Percentiles rank a stretch among this genome's conserved stretches.
These are phyloP conservation scores for Candida cerambycidarum DNA, from an alignment of 805 yeast genomes.

Conservation along the genomic window DNA sequence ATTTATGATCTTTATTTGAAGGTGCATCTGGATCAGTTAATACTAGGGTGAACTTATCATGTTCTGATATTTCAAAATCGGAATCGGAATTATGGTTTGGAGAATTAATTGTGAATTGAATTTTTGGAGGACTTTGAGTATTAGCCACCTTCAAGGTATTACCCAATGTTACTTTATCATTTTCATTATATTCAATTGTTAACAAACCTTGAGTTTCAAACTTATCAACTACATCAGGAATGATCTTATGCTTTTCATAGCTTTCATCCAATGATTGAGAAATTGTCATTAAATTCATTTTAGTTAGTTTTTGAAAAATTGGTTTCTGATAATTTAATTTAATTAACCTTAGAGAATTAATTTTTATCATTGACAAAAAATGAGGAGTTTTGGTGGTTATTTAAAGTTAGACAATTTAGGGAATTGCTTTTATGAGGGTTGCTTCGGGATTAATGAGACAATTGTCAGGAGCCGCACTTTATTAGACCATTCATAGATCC, in stretches of 20 bases:
- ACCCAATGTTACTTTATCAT: slow-evolving; percentile 75
- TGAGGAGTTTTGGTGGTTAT: not conserved
- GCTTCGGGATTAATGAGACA: slow-evolving; percentile 3
- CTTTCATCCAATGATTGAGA: slow-evolving; percentile 56
- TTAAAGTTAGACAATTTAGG: not conserved
- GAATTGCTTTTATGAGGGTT: slow-evolving; percentile 3
- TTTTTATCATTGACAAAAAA: slow-evolving; percentile 1
- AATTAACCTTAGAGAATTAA: slow-evolving; percentile 2
- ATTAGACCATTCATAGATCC: too few species aligned
- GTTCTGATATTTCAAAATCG: slow-evolving; percentile 39
- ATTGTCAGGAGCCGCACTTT: slow-evolving; percentile 2
- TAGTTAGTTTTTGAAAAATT: slow-evolving; percentile 10
- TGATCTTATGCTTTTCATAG: slow-evolving; percentile 46
- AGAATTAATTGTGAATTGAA: slow-evolving; percentile 63
- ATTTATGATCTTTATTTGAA: slow-evolving; percentile 71
- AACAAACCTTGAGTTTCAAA: slow-evolving; percentile 54
- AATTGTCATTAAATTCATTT: slow-evolving; percentile 50
- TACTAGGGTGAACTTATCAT: slow-evolving; percentile 67
- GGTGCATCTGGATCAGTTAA: slow-evolving; percentile 97
- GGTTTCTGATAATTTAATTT: not conserved
- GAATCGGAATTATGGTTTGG: slow-evolving; percentile 36
- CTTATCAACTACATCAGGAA: slow-evolving; percentile 54
- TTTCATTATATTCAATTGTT: slow-evolving; percentile 55
- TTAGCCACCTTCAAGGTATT: slow-evolving; percentile 63
- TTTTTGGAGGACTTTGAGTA: slow-evolving; percentile 65